Evolutionary conservation across 495 filamentous ascomycete species (phyloP).

Genomic region (Aspergillus biplanus): DNA sequence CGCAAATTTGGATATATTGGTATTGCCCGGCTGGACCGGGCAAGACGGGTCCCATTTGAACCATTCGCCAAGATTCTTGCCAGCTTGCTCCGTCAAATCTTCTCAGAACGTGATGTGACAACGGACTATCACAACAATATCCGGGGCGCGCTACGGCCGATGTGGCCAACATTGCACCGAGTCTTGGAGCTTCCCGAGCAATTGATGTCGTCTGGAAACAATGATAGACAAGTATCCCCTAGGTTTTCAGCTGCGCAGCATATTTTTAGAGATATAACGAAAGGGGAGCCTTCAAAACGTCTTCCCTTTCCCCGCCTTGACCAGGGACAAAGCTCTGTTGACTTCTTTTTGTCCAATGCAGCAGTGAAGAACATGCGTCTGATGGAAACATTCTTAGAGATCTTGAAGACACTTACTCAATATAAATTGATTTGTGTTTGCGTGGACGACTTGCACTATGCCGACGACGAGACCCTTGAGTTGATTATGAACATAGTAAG

Average conservation of each 20-base stretch:
- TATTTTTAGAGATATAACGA: constrained; percentile 33
- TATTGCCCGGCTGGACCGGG: constrained; percentile 82
- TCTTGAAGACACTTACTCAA: constrained; percentile 75
- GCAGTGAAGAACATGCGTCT: constrained; percentile 76
- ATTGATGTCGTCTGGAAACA: constrained; percentile 55
- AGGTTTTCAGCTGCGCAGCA: constrained; percentile 34
- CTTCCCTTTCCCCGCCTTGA: constrained; percentile 38
- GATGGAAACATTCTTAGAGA: constrained; percentile 81
- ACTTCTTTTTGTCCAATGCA: constrained; percentile 70
- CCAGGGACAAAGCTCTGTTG: constrained; percentile 60
- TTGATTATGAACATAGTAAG: constrained; percentile 74
- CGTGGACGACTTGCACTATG: constrained; percentile 84
- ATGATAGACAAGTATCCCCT: constrained; percentile 42
- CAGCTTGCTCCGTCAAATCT: constrained; percentile 86
- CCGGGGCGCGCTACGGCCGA: constrained; percentile 69
- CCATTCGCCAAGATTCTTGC: constrained; percentile 79
- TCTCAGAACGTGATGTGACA: constrained; percentile 83
- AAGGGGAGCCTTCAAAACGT: constrained; percentile 41
- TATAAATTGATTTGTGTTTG: constrained; percentile 82
- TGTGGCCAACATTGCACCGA: constrained; percentile 78
- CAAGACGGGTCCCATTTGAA: constrained; percentile 79
- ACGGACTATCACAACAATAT: constrained; percentile 80
- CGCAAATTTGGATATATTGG: constrained; percentile 80
- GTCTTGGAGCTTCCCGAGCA: constrained; percentile 81
- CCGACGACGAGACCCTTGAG: constrained; percentile 83